These are phyloP conservation scores for Odonthalia washingtoniensis DNA, from an alignment of 31 red algal species.

Conservation along the genomic window DNA sequence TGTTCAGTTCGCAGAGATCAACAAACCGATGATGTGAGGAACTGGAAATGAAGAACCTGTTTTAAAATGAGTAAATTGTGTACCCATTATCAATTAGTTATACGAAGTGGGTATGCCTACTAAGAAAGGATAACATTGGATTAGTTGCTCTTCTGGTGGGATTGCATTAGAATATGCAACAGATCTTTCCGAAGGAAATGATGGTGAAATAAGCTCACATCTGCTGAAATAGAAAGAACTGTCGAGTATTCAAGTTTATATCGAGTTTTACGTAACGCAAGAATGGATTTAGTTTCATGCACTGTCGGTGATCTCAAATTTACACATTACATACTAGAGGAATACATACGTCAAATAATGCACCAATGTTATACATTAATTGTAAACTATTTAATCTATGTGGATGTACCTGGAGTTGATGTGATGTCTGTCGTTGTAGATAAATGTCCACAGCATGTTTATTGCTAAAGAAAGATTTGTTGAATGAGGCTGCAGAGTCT, in stretches of 20 bases:
- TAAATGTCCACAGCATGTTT: neutral
- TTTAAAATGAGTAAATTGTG: neutral
- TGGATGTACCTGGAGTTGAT: neutral
- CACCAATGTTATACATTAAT: neutral
- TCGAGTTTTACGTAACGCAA: neutral
- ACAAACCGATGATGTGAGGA: neutral
- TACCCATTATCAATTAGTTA: neutral
- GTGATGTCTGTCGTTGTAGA: neutral
- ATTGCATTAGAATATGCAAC: neutral
- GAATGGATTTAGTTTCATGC: too few relatives aligned
- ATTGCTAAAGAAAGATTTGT: neutral
- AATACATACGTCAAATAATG: neutral
- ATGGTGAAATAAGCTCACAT: neutral
- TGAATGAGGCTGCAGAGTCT: neutral
- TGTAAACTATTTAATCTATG: neutral
- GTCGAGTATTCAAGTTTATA: neutral
- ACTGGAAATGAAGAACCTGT: neutral
- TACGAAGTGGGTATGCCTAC: neutral
- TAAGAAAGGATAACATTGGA: too few relatives aligned
- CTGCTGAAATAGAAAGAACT: neutral
- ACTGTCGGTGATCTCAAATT: too few relatives aligned
- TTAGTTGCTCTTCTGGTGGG: conserved; percentile 9
- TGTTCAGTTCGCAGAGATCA: conserved; percentile 14
- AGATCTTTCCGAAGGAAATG: neutral
- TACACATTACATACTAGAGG: neutral